Conservation (phyloP, 2,329 filamentous ascomycete species). For the Arachnomyces sp. region DNA sequence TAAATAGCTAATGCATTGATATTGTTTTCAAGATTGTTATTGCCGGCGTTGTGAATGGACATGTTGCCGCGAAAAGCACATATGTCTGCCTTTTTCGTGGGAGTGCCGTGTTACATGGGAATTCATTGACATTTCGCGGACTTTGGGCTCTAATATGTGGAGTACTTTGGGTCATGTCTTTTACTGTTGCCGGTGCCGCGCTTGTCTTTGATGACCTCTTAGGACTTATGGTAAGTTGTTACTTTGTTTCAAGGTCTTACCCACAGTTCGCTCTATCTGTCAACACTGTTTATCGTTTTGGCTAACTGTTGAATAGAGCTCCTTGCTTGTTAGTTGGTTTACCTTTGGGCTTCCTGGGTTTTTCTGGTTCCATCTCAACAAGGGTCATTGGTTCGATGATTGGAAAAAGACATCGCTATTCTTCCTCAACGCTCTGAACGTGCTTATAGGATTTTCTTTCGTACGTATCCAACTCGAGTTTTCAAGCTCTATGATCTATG, state of each 20-base stretch:
- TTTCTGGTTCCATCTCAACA: constrained; percentile 44
- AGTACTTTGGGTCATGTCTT: constrained; percentile 53
- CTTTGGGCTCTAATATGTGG: constrained; percentile 54
- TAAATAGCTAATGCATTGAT: not conserved
- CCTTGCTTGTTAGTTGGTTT: constrained; percentile 62
- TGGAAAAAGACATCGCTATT: constrained; percentile 39
- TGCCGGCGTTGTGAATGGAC: constrained; percentile 62
- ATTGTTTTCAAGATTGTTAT: constrained; percentile 48
- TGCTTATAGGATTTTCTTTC: constrained; percentile 26
- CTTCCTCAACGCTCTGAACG: constrained; percentile 37
- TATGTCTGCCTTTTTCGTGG: constrained; percentile 57
- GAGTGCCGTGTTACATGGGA: constrained; percentile 48
- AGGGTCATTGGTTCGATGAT: constrained; percentile 33
- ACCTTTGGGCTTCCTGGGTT: constrained; percentile 43
- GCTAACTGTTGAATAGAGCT: constrained; percentile 28
- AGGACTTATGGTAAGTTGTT: constrained; percentile 46
- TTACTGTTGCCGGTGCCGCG: constrained; percentile 62
- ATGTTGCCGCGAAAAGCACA: constrained; percentile 59
- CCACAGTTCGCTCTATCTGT: constrained; percentile 1
- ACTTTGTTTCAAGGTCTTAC: constrained; percentile 1
- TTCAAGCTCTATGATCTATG: not conserved
- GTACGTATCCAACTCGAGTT: constrained; percentile 12
- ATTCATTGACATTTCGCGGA: constrained; percentile 43
- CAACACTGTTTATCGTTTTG: constrained; percentile 6
- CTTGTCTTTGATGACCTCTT: constrained; percentile 62